Evolutionary conservation across 2,329 filamentous ascomycete genomes (phyloP).

Genomic region (Chaetomium olivaceum): DNA sequence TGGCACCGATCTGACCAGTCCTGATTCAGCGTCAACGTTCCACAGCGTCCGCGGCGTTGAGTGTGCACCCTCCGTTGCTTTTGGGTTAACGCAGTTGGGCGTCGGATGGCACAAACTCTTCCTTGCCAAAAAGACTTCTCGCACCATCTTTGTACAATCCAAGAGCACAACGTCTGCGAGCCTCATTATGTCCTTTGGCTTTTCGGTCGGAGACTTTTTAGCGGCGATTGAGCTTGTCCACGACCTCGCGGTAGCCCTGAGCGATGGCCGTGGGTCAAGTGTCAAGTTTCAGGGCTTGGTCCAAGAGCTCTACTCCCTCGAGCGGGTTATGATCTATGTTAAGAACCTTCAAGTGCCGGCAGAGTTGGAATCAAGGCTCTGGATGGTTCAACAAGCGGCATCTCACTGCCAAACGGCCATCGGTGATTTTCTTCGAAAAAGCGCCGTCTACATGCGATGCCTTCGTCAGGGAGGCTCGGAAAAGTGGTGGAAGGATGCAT

Average conservation of each 20-base stretch:
- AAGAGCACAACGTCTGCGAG: neutral
- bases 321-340: neutral
- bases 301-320: neutral
- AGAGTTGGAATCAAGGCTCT: neutral
- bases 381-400: neutral
- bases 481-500: neutral
- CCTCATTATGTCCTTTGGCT: neutral
- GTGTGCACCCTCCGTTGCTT: neutral
- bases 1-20: neutral
- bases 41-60: neutral
- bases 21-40: neutral
- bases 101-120: neutral
- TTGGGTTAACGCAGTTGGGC: neutral
- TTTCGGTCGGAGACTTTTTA: neutral
- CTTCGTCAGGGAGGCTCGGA: neutral
- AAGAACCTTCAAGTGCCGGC: neutral
- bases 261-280: neutral
- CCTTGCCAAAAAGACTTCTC: neutral
- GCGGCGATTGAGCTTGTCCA: neutral
- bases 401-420: neutral
- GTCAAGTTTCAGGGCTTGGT: neutral
- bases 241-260: neutral
- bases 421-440: neutral
- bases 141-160: neutral
- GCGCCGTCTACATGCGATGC: neutral